Evolutionary conservation across 768 basidiomycete genomes (phyloP).

Genomic region (Suillus bovinus): DNA sequence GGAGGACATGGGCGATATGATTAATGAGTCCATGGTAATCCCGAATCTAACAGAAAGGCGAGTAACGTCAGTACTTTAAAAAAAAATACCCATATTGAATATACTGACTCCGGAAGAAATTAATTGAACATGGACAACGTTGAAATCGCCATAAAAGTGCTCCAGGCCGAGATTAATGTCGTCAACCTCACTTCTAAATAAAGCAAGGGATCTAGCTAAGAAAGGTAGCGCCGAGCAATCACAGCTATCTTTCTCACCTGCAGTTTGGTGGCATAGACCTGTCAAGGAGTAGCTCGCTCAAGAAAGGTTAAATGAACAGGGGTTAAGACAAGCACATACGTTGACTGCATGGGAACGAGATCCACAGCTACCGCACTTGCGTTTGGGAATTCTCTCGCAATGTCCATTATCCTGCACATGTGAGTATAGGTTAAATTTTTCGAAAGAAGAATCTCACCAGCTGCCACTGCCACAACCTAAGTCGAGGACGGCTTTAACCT

Average conservation of each 20-base stretch:
- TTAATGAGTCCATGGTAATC: constrained; percentile 65
- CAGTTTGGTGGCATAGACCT: constrained; percentile 71
- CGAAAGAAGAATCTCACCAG: constrained; percentile 48
- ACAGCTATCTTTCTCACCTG: constrained; percentile 43
- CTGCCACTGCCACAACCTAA: constrained; percentile 79
- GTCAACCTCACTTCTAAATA: constrained; percentile 72
- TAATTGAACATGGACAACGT: constrained; percentile 72
- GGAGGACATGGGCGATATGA: constrained; percentile 64
- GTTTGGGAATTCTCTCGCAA: constrained; percentile 71
- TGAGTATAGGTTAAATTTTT: constrained; percentile 11
- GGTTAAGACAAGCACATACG: constrained; percentile 43
- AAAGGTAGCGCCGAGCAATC: constrained; percentile 7
- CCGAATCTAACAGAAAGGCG: constrained; percentile 51
- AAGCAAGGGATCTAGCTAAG: constrained; percentile 11
- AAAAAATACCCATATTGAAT: neutral
- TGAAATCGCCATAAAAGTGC: constrained; percentile 78
- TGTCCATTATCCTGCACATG: constrained; percentile 66
- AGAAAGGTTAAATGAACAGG: constrained; percentile 16
- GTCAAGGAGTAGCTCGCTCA: constrained; percentile 16
- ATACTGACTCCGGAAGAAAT: constrained; percentile 69
- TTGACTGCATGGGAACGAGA: constrained; percentile 74
- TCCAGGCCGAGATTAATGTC: constrained; percentile 84
- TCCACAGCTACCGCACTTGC: constrained; percentile 73
- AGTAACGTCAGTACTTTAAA: constrained; percentile 14
- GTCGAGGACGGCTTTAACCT: constrained; percentile 66